Evolutionary conservation across 371 early-diverging fungal species (phyloP).

Genomic region (Mortierella sp.): DNA sequence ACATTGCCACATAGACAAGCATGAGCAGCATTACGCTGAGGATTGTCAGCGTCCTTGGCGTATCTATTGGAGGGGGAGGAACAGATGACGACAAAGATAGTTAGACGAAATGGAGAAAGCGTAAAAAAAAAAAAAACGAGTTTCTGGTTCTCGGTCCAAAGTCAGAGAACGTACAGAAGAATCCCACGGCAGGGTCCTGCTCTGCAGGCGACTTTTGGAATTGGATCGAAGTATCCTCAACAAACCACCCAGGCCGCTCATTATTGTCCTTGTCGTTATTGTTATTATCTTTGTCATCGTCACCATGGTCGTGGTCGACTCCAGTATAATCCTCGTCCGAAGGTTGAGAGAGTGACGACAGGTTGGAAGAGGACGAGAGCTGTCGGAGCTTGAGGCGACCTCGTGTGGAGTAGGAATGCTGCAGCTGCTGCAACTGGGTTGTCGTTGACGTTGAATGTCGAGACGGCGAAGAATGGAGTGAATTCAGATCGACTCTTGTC

Average conservation of each 20-base stretch:
- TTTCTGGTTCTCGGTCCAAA: no score
- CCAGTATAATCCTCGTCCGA: constrained; percentile 34
- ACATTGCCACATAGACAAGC: constrained; percentile 29
- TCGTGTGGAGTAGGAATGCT: no score
- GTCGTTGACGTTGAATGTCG: no score
- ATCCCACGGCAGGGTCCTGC: constrained; percentile 1
- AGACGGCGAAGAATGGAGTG: no score
- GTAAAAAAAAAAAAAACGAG: background rate
- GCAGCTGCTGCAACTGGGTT: no score
- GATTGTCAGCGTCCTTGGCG: constrained; percentile 23
- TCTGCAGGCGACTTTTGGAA: constrained; percentile 6
- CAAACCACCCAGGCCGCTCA: background rate
- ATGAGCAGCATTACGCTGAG: constrained; percentile 17
- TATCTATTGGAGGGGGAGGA: constrained; percentile 11
- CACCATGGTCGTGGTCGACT: constrained; percentile 58
- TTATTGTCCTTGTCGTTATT: no score
- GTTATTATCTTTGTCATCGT: constrained; percentile 19
- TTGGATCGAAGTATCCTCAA: constrained; percentile 1
- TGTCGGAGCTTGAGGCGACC: no score
- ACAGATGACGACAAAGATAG: background rate
- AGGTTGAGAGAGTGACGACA: no score
- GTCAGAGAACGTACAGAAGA: constrained; percentile 3
- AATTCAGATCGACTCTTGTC: no score
- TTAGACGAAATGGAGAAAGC: background rate
- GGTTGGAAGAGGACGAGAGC: no score